phyloP scores from a whole-genome alignment of 768 basidiomycete genomes.

The Lactarius evosmus region DNA sequence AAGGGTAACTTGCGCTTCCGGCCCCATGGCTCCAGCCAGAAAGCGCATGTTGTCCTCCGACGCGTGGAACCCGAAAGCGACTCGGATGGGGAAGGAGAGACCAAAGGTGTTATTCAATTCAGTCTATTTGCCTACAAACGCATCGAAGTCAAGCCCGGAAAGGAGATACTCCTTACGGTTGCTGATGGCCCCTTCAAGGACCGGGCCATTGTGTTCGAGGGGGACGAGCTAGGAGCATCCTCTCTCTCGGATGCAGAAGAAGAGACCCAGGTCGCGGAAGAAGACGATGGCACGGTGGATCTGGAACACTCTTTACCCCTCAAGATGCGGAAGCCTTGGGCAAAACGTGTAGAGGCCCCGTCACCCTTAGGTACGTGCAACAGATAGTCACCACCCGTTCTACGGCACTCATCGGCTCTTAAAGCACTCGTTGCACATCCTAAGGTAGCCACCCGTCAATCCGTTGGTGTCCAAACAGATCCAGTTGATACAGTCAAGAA shows the following conservation, averaged over 20 bases:
- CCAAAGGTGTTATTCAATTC: slow-evolving; percentile 47
- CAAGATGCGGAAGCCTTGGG: slow-evolving; percentile 64
- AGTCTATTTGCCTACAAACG: slow-evolving; percentile 65
- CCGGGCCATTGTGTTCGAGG: slow-evolving; percentile 57
- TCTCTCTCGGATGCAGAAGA: slow-evolving; percentile 42
- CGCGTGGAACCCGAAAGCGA: slow-evolving; percentile 53
- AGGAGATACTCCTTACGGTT: slow-evolving; percentile 63
- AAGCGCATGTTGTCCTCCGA: slow-evolving; percentile 64
- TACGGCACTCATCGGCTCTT: slow-evolving; percentile 3
- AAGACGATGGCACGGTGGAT: slow-evolving; percentile 39
- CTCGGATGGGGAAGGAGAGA: slow-evolving; percentile 42
- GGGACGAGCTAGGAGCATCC: slow-evolving; percentile 38
- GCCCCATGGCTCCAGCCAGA: slow-evolving; percentile 62
- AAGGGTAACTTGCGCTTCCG: slow-evolving; percentile 61
- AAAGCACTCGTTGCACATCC: slow-evolving; percentile 9
- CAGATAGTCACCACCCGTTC: background rate
- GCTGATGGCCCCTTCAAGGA: slow-evolving; percentile 54
- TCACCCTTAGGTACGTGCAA: slow-evolving; percentile 11
- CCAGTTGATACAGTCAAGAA: slow-evolving; percentile 21
- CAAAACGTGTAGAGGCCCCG: slow-evolving; percentile 42
- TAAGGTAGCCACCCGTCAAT: slow-evolving; percentile 32
- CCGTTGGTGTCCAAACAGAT: slow-evolving; percentile 47
- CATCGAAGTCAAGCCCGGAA: slow-evolving; percentile 67
- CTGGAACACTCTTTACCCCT: slow-evolving; percentile 48
- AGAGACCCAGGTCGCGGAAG: slow-evolving; percentile 40